A percentile compares a stretch with the other conserved stretches of the same genome.
phyloP scores from a whole-genome alignment of 2,329 filamentous ascomycete species.

The Hypoxylon sp. region DNA sequence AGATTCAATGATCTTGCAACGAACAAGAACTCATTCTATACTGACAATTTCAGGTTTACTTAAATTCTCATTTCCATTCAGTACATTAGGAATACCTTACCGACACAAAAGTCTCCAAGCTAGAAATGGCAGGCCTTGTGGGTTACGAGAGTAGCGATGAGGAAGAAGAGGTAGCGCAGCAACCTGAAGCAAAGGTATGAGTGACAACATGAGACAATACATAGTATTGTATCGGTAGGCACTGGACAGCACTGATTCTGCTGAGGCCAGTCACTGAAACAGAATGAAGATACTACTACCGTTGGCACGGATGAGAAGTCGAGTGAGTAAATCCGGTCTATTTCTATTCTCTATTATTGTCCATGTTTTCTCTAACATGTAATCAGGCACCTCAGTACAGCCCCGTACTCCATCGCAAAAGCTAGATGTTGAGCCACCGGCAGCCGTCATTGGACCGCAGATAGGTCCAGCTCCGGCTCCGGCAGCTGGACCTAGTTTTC shows the following conservation, averaged over 20 bases:
- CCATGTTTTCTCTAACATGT: constrained; percentile 20
- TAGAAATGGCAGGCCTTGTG: constrained; percentile 50
- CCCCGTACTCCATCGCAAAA: constrained; percentile 29
- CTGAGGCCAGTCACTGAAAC: constrained; percentile 53
- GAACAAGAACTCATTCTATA: constrained; percentile 5
- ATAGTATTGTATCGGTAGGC: constrained; percentile 39
- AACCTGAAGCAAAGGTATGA: constrained; percentile 51
- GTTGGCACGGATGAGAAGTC: constrained; percentile 33
- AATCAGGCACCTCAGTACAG: constrained; percentile 34
- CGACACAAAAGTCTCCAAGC: neutral
- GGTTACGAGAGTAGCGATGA: constrained; percentile 55
- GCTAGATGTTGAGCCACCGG: constrained; percentile 35
- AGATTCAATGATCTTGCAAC: neutral
- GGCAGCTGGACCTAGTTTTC: constrained; percentile 48
- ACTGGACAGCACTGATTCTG: constrained; percentile 54
- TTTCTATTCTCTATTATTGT: neutral
- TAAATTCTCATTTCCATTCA: neutral
- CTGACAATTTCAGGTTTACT: neutral
- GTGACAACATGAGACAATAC: constrained; percentile 42
- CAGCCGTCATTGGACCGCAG: constrained; percentile 52
- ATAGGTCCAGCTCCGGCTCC: constrained; percentile 49
- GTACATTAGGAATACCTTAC: neutral
- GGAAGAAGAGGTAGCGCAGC: constrained; percentile 51
- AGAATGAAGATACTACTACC: constrained; percentile 42
- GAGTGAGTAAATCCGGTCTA: constrained; percentile 44